phyloP scores from a whole-genome alignment of 2,329 filamentous ascomycete genomes.

The Fusarium anguioides region DNA sequence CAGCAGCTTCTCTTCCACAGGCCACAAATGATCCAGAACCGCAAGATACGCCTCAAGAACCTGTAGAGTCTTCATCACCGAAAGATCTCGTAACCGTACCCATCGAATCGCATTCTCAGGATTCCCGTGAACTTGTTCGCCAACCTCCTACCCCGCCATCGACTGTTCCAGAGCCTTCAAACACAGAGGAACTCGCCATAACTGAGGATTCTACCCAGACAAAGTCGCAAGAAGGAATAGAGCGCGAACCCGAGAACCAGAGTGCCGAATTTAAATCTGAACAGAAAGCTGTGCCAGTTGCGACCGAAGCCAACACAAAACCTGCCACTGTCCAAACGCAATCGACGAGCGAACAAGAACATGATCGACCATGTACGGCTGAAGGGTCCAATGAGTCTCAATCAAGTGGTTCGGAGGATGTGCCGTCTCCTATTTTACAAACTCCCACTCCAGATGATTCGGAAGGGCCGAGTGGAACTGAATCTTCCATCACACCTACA shows the following conservation, averaged over 20 bases:
- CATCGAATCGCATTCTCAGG: slow-evolving; percentile 15
- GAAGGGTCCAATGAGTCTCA: neutral
- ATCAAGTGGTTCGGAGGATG: neutral
- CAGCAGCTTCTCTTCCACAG: slow-evolving; percentile 26
- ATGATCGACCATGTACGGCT: neutral
- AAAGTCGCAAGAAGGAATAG: neutral
- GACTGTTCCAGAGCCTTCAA: slow-evolving; percentile 29
- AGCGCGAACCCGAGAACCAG: neutral
- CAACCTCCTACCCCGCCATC: slow-evolving; percentile 42
- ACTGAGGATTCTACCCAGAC: slow-evolving; percentile 2
- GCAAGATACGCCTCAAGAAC: slow-evolving; percentile 15
- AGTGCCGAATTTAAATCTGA: neutral
- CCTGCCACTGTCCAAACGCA: slow-evolving; percentile 1
- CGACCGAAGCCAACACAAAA: slow-evolving; percentile 1
- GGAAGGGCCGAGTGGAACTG: slow-evolving; percentile 23
- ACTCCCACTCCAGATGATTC: slow-evolving; percentile 28
- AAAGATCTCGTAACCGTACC: neutral
- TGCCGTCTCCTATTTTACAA: slow-evolving; percentile 12
- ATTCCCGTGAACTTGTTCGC: slow-evolving; percentile 23
- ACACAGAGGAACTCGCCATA: slow-evolving; percentile 13
- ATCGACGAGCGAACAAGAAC: slow-evolving; percentile 16
- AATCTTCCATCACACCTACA: slow-evolving; percentile 29
- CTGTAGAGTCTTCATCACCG: neutral
- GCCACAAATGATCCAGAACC: slow-evolving; percentile 20
- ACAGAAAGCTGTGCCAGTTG: neutral